Base-by-base conservation (phyloP, 257 asterid genomes). In the Leptodermis oblonga region DNA sequence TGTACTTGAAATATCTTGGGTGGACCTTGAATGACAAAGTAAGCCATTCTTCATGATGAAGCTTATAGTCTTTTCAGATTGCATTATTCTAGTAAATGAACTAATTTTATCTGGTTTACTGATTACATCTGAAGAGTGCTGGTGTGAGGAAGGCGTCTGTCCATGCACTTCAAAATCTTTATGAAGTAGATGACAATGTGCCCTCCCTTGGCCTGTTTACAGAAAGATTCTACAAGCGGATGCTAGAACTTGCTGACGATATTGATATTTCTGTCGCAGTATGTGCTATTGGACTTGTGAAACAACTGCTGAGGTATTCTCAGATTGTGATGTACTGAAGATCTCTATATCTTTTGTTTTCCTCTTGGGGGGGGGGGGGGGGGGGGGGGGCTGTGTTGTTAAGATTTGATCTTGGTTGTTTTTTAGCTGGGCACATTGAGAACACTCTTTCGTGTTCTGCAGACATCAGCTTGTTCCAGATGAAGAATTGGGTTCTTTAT, bases 11-110 rank as follows among this genome's bases (percentile, higher is more conserved):
- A 79, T 94, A 94, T 80, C 97, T 94, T 60, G 99, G 99, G 62
- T 94, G 99, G 99, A 94, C 99, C 60, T 80, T 94, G 86, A 94
- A 94, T 63, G 99, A 94, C 85, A 94, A 94, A 91, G 99, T 89
- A 82, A 77, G 87, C 75, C 70, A 14, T 52, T 70, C 41, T 49
- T 74, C 59, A 20, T 62, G 42, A 23, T 39, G 42, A 58, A 26
- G 28, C 70, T 23, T 26, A 20, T 31, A 62, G 33, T 77, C 73
- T 70, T 74, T 70, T 74, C 23, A 43, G 68, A 71, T 61, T 41
- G 51, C 23, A 11, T 34, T 5, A n/a, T 37, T 53, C 8, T 43
- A 58, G 48, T 80, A 71, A 78, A 66, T 79, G 42, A 41, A 64
- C 75, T 74, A 69, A 62, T 54, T 74, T 31, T 70, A 48, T 73